Evolutionary conservation across 2,329 filamentous ascomycete species (phyloP).

Genomic region (Mollisia scopiformis): DNA sequence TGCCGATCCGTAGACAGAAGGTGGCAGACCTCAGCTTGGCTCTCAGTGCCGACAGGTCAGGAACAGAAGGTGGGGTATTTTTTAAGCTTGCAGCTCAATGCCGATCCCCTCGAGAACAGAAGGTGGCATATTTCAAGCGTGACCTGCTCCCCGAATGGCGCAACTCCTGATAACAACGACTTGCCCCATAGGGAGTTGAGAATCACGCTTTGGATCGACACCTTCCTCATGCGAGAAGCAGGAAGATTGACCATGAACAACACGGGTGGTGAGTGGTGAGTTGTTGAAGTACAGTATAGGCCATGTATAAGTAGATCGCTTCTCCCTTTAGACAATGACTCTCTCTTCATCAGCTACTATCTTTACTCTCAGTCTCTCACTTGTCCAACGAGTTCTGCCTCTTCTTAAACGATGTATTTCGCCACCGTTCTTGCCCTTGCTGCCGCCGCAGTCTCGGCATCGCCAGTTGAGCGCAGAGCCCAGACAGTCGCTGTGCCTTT

Average conservation of each 20-base stretch:
- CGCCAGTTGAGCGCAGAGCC: constrained; percentile 28
- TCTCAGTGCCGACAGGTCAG: neutral
- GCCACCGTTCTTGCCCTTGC: constrained; percentile 27
- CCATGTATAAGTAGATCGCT: constrained; percentile 16
- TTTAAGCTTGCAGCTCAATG: no score
- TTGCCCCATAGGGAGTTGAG: constrained; percentile 10
- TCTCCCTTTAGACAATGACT: constrained; percentile 9
- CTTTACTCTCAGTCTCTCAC: constrained; percentile 9
- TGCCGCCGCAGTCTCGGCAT: constrained; percentile 29
- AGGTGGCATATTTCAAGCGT: constrained; percentile 4
- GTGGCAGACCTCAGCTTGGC: no score
- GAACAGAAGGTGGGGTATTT: neutral
- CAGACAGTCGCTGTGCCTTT: constrained; percentile 27
- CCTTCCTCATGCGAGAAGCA: constrained; percentile 18
- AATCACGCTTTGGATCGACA: constrained; percentile 14
- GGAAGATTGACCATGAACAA: constrained; percentile 4
- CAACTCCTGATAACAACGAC: constrained; percentile 5
- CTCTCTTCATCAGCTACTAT: constrained; percentile 5
- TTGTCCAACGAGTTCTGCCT: constrained; percentile 9
- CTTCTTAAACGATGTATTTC: constrained; percentile 24
- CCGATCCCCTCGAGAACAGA: neutral
- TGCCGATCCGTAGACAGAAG: neutral
- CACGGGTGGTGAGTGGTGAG: neutral
- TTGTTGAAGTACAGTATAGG: neutral
- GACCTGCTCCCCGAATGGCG: constrained; percentile 3